Base-by-base conservation (phyloP, 176 grass and related monocot genomes). In the Rhynchospora tenuis region DNA sequence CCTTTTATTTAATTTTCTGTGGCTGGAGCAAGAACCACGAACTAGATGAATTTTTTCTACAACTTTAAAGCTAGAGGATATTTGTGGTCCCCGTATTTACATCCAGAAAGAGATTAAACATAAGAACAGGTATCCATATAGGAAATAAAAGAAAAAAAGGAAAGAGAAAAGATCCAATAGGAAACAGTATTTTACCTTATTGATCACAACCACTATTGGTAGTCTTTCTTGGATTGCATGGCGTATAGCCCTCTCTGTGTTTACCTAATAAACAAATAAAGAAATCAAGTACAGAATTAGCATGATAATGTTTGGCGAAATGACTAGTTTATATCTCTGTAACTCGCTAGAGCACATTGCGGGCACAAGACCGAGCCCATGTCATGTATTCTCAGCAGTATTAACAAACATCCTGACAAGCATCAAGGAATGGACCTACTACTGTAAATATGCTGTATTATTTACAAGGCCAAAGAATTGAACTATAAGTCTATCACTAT, bases 221-320 rank as follows among this genome's bases (percentile, higher is more conserved):
- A 95, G 86, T 80, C 96, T 90, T 93, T 98, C 96, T 90, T 93
- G 93, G 80, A 92, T 93, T 68, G 93, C 93, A 78, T 99, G 96
- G 70, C 91, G 93, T 86, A 99, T 99, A 79, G 96, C 96, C 86
- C 96, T 99, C 89, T 99, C 93, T 22, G 93, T 99, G 65, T 99
- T 99, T 68, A 95, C 96, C 96, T 99, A 85, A 20, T 79, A 86
- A 89, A 69, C 66, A 89, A 86, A 16, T 85, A 46, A 27, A 81
- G 60, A 75, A 80, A 29, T 1, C 9, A 82, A 82, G 27, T 29
- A 47, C 46, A 62, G 7, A 81, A 81, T 81, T 64, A 26, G 22
- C 43, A 81, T 0, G 29, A 48, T 15, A 17, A 3, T 9, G 33
- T 44, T 45, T 71, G 17, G n/a, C 45, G 31, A 22, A 71, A 71